Evolutionary conservation across 306 rosid species (phyloP).

Genomic region (Ammopiptanthus mongolicus): DNA sequence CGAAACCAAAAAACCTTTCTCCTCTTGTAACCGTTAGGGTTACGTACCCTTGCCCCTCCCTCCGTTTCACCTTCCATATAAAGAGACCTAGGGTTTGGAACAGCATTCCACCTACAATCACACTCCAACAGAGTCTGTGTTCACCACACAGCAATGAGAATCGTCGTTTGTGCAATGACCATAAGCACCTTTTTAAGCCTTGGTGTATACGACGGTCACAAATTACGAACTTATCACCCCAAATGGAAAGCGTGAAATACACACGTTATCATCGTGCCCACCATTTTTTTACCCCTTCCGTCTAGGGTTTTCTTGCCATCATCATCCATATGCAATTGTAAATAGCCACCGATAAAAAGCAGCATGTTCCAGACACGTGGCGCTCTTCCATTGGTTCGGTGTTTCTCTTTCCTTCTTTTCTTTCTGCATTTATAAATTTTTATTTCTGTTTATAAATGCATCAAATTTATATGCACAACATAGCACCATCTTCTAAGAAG

Average conservation of each 20-base stretch:
- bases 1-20: background rate
- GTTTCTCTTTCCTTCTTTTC: constrained; percentile 3
- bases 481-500: constrained; percentile 26
- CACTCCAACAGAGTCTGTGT: background rate
- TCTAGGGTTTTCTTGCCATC: constrained; percentile 52
- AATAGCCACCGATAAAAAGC: constrained; percentile 38
- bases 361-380: constrained; percentile 34
- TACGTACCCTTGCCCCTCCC: constrained; percentile 8
- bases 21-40: constrained; percentile 26
- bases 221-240: background rate
- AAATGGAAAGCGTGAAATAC: constrained; percentile 26
- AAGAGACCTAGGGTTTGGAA: constrained; percentile 51
- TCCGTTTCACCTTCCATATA: constrained; percentile 23
- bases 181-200: constrained; percentile 37
- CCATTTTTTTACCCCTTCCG: background rate
- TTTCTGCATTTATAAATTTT: background rate
- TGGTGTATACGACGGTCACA: constrained; percentile 49
- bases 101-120: background rate
- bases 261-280: constrained; percentile 16
- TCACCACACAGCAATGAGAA: constrained; percentile 33
- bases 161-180: constrained; percentile 35
- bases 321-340: background rate
- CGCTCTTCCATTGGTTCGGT: background rate
- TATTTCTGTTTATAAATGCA: background rate
- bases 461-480: background rate